A percentile compares a stretch with the other conserved stretches of the same genome.
These are phyloP conservation scores for Tephrocybe rancida DNA, from an alignment of 768 basidiomycete genomes.

Conservation along the genomic window DNA sequence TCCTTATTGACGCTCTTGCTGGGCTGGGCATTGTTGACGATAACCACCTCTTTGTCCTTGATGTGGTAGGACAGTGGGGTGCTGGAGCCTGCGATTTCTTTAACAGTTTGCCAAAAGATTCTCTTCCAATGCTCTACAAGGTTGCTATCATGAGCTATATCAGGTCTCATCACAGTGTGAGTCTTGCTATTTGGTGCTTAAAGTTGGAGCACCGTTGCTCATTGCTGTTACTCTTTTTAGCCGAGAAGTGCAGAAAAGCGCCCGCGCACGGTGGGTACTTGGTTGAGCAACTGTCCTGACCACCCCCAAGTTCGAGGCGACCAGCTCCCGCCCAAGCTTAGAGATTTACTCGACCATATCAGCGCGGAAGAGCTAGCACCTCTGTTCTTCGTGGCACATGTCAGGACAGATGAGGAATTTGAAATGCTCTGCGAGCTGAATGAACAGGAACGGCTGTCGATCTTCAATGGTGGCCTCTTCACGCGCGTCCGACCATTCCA, in stretches of 20 bases:
- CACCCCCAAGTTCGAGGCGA: neutral
- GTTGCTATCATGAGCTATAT: neutral
- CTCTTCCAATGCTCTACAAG: neutral
- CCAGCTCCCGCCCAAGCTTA: neutral
- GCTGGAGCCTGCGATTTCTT: neutral
- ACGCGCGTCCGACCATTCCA: neutral
- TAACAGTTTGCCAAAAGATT: neutral
- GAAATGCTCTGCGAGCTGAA: neutral
- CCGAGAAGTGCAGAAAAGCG: neutral
- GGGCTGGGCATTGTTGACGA: neutral
- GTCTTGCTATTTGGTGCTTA: neutral
- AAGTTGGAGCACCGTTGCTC: too few relatives aligned
- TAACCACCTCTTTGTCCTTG: neutral
- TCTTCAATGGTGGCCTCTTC: constrained; percentile 1
- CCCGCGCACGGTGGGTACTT: neutral
- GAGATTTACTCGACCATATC: neutral
- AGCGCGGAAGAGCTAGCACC: constrained; percentile 5
- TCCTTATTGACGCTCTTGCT: neutral
- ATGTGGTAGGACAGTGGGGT: neutral
- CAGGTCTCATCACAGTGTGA: neutral
- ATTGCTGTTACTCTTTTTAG: too few relatives aligned
- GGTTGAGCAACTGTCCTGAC: neutral
- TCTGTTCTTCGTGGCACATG: neutral
- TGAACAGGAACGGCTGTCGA: neutral
- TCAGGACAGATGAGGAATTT: constrained; percentile 3